Base-by-base conservation (phyloP, 805 yeast species). In the Saccharomyces jurei region DNA sequence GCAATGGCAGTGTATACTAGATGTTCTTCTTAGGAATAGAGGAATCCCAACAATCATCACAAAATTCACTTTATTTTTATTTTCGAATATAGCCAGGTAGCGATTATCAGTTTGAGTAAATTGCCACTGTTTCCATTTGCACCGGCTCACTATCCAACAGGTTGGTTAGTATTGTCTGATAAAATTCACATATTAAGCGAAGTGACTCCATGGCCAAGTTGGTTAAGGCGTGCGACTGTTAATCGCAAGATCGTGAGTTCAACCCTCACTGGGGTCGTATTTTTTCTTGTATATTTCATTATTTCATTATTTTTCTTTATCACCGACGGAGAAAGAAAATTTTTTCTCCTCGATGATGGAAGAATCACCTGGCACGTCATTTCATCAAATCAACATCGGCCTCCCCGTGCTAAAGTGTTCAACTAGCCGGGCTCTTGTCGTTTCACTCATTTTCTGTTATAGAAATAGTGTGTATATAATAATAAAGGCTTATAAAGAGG, bases 151-250 rank as follows among this genome's bases (percentile, higher is more conserved):
- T 25, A 25, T 25, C 26, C 30, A n/a, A n/a, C n/a, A n/a, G n/a
- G n/a, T n/a, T n/a, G n/a, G n/a, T 29, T 29, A 29, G 30, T 10
- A 4, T 29, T 29, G 30, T 25, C 26, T 25, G 26, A 25, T 25
- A 2, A 25, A 25, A 25, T 2, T 25, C 26, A 25, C n/a, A n/a
- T n/a, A n/a, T n/a, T n/a, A n/a, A n/a, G n/a, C 1, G 6, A 36
- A 36, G 13, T 6, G 77, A 73, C 77, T 74, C 69, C 76, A 74
- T 74, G 78, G 78, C 79, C 79, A 76, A 76, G 79, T 70, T 75
- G 78, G 79, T 70, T 74, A 75, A 76, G 79, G 79, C 79, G 77
- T 75, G 78, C 78, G 79, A 75, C 79, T 76, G 79, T 76, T 75
- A 76, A 76, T 76, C 79, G 78, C 78, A 76, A 76, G 79, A 76